Base-by-base conservation (phyloP, 1,284 basidiomycete genomes). In the Sutorius eximius region DNA sequence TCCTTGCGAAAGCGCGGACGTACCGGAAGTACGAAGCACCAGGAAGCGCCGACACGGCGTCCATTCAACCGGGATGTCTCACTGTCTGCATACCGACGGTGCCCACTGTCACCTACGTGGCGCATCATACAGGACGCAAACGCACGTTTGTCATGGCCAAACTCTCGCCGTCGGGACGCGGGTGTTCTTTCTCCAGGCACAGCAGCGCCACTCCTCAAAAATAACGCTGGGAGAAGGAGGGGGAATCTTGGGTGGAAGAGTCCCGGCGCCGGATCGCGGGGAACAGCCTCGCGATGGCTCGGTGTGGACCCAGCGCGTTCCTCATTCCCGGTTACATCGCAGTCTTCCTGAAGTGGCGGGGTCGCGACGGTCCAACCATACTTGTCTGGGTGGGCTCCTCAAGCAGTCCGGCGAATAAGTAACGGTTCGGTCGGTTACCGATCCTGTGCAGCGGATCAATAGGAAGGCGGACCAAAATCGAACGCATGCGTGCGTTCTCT, bases 381-480 rank as follows among this genome's bases (percentile, higher is more conserved):
- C 18, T 56, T 9, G 22, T 41, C 40, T 30, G 18, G 13, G 24
- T 32, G 34, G 18, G 43, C 9, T 50, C 33, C 48, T 18, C 22
- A 51, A 22, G 20, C 41, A 18, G 16, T 9, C n/a, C 27, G 8
- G 12, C 13, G 33, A 34, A 30, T 43, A 20, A 44, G 24, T 10
- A 10, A 33, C 9, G 5, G 20, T 27, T 43, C 36, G 13, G n/a
- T 48, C 45, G 61, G 55, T 3, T 42, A 50, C 54, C 36, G 38
- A 24, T 37, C n/a, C 43, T 33, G 20, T 32, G 36, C 24, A 22
- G 32, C 9, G 6, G 29, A 36, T 24, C 40, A 18, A 32, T 24
- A 18, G 10, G 41, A 47, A 24, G 3, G 13, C 24, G 12, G 10
- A 45, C 43, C 38, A 29, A 15, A 40, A 32, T 13, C 24, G 13